Evolutionary conservation across 164 flowering plant genomes (phyloP).

Genomic region (Akebia trifoliata): DNA sequence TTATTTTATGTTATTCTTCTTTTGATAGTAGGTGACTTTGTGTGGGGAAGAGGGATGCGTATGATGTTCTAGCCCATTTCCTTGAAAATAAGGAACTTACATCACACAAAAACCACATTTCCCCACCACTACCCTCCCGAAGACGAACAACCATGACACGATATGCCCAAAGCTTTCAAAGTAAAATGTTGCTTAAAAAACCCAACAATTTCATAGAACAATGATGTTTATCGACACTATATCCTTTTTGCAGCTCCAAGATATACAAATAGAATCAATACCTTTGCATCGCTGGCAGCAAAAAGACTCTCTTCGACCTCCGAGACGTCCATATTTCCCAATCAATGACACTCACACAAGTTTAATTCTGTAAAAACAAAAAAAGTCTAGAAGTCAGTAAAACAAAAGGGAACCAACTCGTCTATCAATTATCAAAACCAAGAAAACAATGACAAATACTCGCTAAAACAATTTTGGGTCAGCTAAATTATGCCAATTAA

Average conservation of each 20-base stretch:
- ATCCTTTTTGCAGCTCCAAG: not conserved
- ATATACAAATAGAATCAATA: slow-evolving; percentile 17
- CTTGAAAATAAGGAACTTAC: too few relatives aligned
- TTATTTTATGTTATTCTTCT: too few relatives aligned
- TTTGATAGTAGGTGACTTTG: too few relatives aligned
- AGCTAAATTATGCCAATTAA: too few relatives aligned
- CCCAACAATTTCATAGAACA: not conserved
- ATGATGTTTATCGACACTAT: not conserved
- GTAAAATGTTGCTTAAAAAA: not conserved
- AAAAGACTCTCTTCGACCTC: slow-evolving; percentile 86
- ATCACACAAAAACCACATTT: not conserved
- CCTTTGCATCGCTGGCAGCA: slow-evolving; percentile 92
- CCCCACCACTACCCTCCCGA: not conserved
- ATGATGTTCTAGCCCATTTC: too few relatives aligned
- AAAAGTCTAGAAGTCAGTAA: not conserved
- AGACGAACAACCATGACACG: not conserved
- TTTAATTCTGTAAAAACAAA: not conserved
- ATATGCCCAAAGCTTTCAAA: not conserved
- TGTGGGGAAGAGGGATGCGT: too few relatives aligned
- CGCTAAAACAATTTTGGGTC: too few relatives aligned
- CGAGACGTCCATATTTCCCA: slow-evolving; percentile 53
- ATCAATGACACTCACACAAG: slow-evolving; percentile 11
- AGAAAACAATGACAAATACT: not conserved
- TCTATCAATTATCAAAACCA: not conserved
- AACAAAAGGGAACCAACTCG: not conserved